Base-by-base conservation (phyloP, 129 eudicot genomes). In the Erigeron canadensis region DNA sequence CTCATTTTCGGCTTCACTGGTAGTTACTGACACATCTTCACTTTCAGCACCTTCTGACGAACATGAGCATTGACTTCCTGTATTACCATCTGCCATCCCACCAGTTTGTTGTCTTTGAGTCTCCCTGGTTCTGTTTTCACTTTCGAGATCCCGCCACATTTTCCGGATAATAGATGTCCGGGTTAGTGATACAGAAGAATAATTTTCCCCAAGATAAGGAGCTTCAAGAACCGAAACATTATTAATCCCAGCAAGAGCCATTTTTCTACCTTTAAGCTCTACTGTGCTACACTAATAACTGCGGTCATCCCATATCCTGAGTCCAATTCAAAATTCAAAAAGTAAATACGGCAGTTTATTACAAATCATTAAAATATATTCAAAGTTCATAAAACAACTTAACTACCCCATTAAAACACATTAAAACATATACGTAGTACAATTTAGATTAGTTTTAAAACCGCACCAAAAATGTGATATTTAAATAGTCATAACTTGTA, bases 81-180 rank as follows among this genome's bases (percentile, higher is more conserved):
- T 23, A 41, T 50, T 67, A 44, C 22, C 23, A 63, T 57, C 21
- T 38, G 62, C 75, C 39, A 72, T 11, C 66, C 60, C 62, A 4
- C 74, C 74, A n/a, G 23, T 80, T 7, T 78, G 82, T 63, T 50
- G 75, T 22, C 81, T 81, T 55, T 66, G 74, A 7, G 77, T 63
- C 10, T 77, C 81, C 67, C 67, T 69, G 63, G 55, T 65, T 47
- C 67, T 72, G 75, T 63, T 82, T 60, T 89, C 96, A 40, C 84
- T 86, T 82, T 89, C 98, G 23, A 87, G 84, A 71, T 89, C 96
- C 12, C 87, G 84, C 96, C 98, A 93, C 92, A 93, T 80, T 75
- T 89, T 86, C 70, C 85, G 75, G 73, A 89, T 75, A 37, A 83
- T 79, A 73, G 96, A 88, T 67, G 95, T 80, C 21, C 87, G 83